phyloP scores from a whole-genome alignment of 2,329 filamentous ascomycete species.

The Colletotrichum truncatum region DNA sequence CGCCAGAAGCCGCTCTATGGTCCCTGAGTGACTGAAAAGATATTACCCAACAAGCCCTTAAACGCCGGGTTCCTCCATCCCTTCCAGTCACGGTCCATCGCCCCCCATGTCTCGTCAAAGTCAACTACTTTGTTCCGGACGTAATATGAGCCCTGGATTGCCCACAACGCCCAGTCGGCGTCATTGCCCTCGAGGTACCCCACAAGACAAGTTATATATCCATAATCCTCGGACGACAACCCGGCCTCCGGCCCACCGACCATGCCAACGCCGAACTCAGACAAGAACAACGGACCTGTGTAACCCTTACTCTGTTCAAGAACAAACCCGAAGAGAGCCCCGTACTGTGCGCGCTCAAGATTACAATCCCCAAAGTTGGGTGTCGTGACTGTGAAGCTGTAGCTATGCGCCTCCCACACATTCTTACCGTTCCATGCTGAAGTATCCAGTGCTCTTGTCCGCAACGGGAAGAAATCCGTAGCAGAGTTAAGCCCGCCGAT shows the following conservation, averaged over 20 bases:
- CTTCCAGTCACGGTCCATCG: conserved; percentile 53
- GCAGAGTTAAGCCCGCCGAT: conserved; percentile 63
- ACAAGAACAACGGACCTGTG: conserved; percentile 65
- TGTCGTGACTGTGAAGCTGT: conserved; percentile 62
- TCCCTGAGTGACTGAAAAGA: conserved; percentile 48
- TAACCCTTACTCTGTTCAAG: conserved; percentile 54
- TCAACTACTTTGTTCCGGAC: conserved; percentile 59
- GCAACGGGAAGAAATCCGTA: conserved; percentile 59
- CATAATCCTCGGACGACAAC: conserved; percentile 51
- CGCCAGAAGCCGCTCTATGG: conserved; percentile 35
- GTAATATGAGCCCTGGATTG: conserved; percentile 67
- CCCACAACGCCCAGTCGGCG: conserved; percentile 69
- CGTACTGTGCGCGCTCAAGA: conserved; percentile 52
- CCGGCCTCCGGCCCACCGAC: conserved; percentile 50
- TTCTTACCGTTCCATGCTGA: conserved; percentile 58
- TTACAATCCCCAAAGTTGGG: conserved; percentile 52
- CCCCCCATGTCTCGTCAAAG: conserved; percentile 62
- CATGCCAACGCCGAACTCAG: conserved; percentile 67
- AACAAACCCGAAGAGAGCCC: conserved; percentile 60
- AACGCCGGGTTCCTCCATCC: conserved; percentile 49
- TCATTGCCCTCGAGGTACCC: conserved; percentile 64
- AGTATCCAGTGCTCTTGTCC: conserved; percentile 51
- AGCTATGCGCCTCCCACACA: conserved; percentile 69
- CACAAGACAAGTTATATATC: conserved; percentile 61
- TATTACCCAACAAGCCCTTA: conserved; percentile 44